phyloP scores from a whole-genome alignment of 805 yeast species.

The Naumovozyma baii region DNA sequence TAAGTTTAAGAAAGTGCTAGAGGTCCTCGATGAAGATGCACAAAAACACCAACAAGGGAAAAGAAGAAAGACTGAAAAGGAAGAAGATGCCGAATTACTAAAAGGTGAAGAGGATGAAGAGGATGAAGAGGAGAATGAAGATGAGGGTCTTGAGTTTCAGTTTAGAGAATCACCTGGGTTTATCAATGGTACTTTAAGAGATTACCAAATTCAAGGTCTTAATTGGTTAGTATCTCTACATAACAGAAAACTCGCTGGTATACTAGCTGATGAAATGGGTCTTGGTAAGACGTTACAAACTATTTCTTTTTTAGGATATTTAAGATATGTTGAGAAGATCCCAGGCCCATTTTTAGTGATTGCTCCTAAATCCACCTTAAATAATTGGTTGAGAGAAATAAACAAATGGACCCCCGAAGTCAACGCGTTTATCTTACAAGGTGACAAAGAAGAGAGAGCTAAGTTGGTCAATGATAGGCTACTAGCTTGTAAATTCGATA shows the following conservation, averaged over 20 bases:
- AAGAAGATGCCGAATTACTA: constrained; percentile 69
- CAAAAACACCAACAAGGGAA: constrained; percentile 24
- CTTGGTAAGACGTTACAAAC: constrained; percentile 76
- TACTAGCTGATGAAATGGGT: constrained; percentile 82
- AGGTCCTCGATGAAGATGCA: constrained; percentile 24
- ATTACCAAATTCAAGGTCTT: constrained; percentile 71
- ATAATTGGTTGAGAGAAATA: constrained; percentile 74
- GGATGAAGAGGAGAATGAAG: constrained; percentile 12
- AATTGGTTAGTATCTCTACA: constrained; percentile 68
- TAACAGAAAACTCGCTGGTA: constrained; percentile 62
- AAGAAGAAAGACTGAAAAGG: constrained; percentile 64
- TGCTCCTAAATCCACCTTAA: constrained; percentile 73
- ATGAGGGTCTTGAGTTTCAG: constrained; percentile 27
- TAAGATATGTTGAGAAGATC: constrained; percentile 49
- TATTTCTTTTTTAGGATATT: constrained; percentile 63
- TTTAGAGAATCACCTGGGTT: constrained; percentile 80
- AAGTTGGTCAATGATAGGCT: constrained; percentile 42
- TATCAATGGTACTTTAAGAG: constrained; percentile 53
- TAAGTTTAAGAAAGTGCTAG: constrained; percentile 43
- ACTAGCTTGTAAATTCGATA: constrained; percentile 58
- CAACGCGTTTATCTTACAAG: constrained; percentile 58
- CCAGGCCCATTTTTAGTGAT: constrained; percentile 69
- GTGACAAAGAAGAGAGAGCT: constrained; percentile 60
- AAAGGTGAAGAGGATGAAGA: constrained; percentile 38
- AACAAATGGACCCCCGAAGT: constrained; percentile 75